A percentile compares a stretch with the other conserved stretches of the same genome.
phyloP scores from a whole-genome alignment of 306 rosid species.

The Astragalus glycyphyllos region DNA sequence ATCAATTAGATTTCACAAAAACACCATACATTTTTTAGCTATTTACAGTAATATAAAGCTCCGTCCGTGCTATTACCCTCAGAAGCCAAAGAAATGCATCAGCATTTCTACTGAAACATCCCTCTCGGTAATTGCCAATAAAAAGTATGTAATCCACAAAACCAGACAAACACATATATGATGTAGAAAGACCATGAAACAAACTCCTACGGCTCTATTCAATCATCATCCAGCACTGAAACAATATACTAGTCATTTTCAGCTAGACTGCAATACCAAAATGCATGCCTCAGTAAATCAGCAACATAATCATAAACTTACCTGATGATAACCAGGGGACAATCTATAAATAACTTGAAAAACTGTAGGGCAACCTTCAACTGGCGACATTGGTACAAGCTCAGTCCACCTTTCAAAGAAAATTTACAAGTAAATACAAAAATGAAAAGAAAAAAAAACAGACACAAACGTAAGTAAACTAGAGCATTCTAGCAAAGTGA shows the following conservation, averaged over 20 bases:
- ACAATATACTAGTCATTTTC: slow-evolving; percentile 3
- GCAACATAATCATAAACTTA: slow-evolving; percentile 49
- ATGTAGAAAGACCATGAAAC: slow-evolving; percentile 9
- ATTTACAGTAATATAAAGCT: not conserved
- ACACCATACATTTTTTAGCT: not conserved
- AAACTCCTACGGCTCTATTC: not conserved
- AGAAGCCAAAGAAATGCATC: slow-evolving; percentile 7
- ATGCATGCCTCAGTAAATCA: slow-evolving; percentile 2
- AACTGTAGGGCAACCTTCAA: slow-evolving; percentile 91
- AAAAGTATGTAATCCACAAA: slow-evolving; percentile 16
- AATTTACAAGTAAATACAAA: not conserved
- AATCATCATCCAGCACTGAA: not conserved
- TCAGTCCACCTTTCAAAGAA: slow-evolving; percentile 78
- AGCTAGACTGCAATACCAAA: not conserved
- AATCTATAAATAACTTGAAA: slow-evolving; percentile 86
- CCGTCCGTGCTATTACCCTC: slow-evolving; percentile 8
- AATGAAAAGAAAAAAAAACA: not conserved
- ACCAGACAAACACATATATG: slow-evolving; percentile 1
- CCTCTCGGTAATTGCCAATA: slow-evolving; percentile 27
- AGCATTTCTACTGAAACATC: not conserved
- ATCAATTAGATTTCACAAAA: slow-evolving; percentile 11
- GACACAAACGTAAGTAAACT: not conserved
- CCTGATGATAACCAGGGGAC: slow-evolving; percentile 91
- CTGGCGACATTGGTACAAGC: slow-evolving; percentile 84
- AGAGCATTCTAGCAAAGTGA: slow-evolving; percentile 22